Evolutionary conservation across 1,284 basidiomycete species (phyloP).

Genomic region (Ceratobasidium sp.): DNA sequence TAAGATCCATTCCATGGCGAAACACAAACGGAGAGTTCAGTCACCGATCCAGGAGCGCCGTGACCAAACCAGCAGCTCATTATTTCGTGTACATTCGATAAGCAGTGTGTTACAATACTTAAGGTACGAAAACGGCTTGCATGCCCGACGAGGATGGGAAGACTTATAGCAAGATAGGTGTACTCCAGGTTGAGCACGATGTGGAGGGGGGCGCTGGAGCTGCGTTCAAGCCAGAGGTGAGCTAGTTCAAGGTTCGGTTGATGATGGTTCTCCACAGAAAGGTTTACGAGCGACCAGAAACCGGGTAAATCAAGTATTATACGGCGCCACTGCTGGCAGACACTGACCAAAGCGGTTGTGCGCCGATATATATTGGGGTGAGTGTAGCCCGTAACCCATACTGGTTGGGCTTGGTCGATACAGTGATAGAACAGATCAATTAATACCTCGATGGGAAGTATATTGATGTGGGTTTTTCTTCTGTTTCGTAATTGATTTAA

Average conservation of each 20-base stretch:
- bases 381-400: neutral
- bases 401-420: neutral
- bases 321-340: constrained; percentile 7
- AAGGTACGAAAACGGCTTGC: constrained; percentile 13
- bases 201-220: neutral
- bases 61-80: neutral
- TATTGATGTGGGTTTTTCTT: neutral
- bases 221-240: neutral
- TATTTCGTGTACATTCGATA: neutral
- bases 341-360: neutral
- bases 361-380: neutral
- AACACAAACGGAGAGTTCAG: neutral
- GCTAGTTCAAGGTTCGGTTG: neutral
- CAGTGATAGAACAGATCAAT: neutral
- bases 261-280: neutral
- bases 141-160: neutral
- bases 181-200: neutral
- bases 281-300: neutral
- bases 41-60: constrained; percentile 7
- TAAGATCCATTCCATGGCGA: neutral
- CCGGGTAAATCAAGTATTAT: neutral
- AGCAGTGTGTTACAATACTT: neutral
- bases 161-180: no score
- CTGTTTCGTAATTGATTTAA: neutral
- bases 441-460: neutral